Base-by-base conservation (phyloP, 202 grass and related monocot genomes). In the Musa balbisiana region DNA sequence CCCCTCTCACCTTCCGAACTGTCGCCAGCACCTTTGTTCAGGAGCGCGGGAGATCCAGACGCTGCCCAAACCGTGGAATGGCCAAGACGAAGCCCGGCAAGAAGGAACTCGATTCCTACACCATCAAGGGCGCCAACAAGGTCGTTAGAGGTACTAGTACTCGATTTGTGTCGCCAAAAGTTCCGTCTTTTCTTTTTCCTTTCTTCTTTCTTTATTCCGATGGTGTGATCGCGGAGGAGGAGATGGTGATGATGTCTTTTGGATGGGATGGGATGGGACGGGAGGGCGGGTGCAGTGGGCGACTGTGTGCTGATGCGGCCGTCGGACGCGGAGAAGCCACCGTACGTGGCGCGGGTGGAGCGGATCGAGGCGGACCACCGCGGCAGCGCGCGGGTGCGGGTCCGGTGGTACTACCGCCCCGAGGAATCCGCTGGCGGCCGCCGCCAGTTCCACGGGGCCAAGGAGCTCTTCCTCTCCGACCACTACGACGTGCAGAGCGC, bases 81-180 rank as follows among this genome's bases (percentile, higher is more conserved):
- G 56, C 56, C 17, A 62, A 62, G 12, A 62, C 56, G 17, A 62
- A 21, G n/a, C 56, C 56, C 13, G 56, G 56, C 17, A 62, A 62
- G 56, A 62, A 62, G 56, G 56, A 62, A 15, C 56, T 62, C 56
- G 56, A 62, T n/a, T 62, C 56, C 17, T 62, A 62, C 56, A 62
- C 56, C 56, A 62, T 62, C 56, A 62, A 62, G 56, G 56, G 56
- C 56, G n/a, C 56, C 56, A 62, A 62, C 56, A 62, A 62, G 9
- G 56, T 62, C 17, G 56, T 62, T 16, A 62, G 56, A n/a, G 17
- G 56, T 62, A 62, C 56, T 16, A 15, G 17, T 62, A 19, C 56
- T 62, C 56, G 1, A 6, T 62, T 17, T 4, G 17, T 58, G 12
- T n/a, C 56, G 11, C 56, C 56, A 43, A 43, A 43, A 43, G 33